Percentiles rank a stretch among this genome's conserved stretches.
Evolutionary conservation across 2,329 filamentous ascomycete genomes (phyloP).

Genomic region (Corniculantispora saksenae): DNA sequence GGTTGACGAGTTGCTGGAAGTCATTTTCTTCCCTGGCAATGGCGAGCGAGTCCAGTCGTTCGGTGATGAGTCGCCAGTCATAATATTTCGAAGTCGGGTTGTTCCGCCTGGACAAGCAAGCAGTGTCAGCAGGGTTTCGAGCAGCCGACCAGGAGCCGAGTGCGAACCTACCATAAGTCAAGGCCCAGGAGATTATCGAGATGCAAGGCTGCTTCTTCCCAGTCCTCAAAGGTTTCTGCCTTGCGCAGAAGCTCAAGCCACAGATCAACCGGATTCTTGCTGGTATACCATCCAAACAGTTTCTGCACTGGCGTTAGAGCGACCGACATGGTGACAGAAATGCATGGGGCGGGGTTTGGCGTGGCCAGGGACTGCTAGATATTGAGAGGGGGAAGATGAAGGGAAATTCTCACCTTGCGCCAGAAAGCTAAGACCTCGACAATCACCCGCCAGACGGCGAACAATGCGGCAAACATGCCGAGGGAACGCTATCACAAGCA

Average conservation of each 20-base stretch:
- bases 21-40: conserved; percentile 70
- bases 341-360: conserved; percentile 23
- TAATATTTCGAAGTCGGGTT: conserved; percentile 80
- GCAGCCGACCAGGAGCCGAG: neutral
- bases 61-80: conserved; percentile 81
- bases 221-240: conserved; percentile 76
- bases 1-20: conserved; percentile 72
- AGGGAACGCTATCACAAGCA: conserved; percentile 34
- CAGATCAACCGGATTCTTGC: conserved; percentile 63
- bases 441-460: conserved; percentile 58
- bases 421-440: conserved; percentile 64
- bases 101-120: conserved; percentile 66
- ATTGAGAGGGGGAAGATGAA: conserved; percentile 13
- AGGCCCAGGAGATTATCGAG: conserved; percentile 81
- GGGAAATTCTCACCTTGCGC: conserved; percentile 52
- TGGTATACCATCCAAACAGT: conserved; percentile 66
- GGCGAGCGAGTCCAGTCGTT: conserved; percentile 71
- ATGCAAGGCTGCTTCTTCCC: conserved; percentile 79
- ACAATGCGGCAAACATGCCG: conserved; percentile 44
- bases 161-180: conserved; percentile 67
- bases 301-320: conserved; percentile 52
- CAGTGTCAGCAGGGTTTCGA: conserved; percentile 11
- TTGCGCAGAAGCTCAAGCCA: conserved; percentile 66
- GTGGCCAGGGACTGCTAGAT: neutral
- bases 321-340: conserved; percentile 20